These are phyloP conservation scores for Lactarius tabidus DNA, from an alignment of 768 basidiomycete genomes.

Conservation along the genomic window DNA sequence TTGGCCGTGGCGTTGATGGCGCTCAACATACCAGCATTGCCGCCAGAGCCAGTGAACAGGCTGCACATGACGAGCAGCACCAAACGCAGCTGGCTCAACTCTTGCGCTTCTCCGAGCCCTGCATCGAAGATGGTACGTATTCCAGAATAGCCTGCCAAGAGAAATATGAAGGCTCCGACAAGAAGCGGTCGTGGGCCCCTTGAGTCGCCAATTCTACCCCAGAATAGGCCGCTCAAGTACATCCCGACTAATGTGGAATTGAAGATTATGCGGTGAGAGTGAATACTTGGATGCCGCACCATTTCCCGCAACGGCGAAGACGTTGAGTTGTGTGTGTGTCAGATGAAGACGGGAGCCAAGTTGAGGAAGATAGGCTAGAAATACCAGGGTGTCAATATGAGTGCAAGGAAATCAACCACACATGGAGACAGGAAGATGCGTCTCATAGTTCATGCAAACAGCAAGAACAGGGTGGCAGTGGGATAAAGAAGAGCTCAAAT, in stretches of 20 bases:
- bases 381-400: slow-evolving; percentile 1
- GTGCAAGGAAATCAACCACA: neutral
- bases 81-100: slow-evolving; percentile 42
- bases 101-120: slow-evolving; percentile 33
- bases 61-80: slow-evolving; percentile 54
- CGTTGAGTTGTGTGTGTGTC: slow-evolving; percentile 75
- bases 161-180: slow-evolving; percentile 50
- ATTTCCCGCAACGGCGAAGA: slow-evolving; percentile 78
- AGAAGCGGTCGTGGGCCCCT: slow-evolving; percentile 70
- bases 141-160: slow-evolving; percentile 70
- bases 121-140: slow-evolving; percentile 64
- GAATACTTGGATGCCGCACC: slow-evolving; percentile 38
- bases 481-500: neutral
- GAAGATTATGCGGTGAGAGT: neutral
- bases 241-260: slow-evolving; percentile 55
- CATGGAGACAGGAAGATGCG: neutral
- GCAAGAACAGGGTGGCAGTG: too few species aligned
- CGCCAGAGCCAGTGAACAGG: slow-evolving; percentile 74
- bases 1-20: slow-evolving; percentile 81
- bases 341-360: slow-evolving; percentile 72
- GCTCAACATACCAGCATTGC: slow-evolving; percentile 65
- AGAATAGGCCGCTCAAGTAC: slow-evolving; percentile 69
- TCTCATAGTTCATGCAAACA: neutral
- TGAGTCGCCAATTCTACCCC: slow-evolving; percentile 74
- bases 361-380: slow-evolving; percentile 79